Evolutionary conservation across 2,329 filamentous ascomycete genomes (phyloP).

Genomic region (Sclerotinia minor): DNA sequence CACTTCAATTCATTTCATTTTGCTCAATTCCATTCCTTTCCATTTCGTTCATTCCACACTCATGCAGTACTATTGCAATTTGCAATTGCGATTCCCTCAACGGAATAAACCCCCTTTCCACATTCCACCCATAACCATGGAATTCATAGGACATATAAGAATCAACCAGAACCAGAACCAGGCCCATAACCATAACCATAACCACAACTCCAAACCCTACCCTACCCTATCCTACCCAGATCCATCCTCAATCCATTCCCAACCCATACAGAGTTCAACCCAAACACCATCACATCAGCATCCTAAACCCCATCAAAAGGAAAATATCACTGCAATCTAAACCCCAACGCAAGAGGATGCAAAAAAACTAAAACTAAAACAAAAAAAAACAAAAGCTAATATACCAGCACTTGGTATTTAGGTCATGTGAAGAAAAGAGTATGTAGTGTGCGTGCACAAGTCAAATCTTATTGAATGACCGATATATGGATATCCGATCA

Average conservation of each 20-base stretch:
- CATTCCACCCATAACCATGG: too few species aligned
- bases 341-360: background rate
- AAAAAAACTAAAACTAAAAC: background rate
- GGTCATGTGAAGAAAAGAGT: background rate
- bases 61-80: too few species aligned
- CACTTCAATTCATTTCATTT: background rate
- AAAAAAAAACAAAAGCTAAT: background rate
- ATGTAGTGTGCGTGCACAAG: background rate
- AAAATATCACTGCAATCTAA: background rate
- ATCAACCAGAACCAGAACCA: background rate
- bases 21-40: background rate
- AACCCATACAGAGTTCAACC: background rate
- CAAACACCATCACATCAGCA: background rate
- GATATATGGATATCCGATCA: background rate
- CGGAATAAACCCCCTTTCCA: too few species aligned
- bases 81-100: too few species aligned
- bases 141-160: too few species aligned
- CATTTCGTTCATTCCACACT: background rate
- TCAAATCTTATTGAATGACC: conserved; percentile 14
- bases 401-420: conserved; percentile 21
- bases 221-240: background rate
- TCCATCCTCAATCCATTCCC: background rate
- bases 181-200: background rate
- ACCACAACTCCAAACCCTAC: conserved; percentile 3
- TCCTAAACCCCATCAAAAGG: background rate